Conservation (phyloP, 495 filamentous ascomycete genomes). For the Penicillium flavigenum region DNA sequence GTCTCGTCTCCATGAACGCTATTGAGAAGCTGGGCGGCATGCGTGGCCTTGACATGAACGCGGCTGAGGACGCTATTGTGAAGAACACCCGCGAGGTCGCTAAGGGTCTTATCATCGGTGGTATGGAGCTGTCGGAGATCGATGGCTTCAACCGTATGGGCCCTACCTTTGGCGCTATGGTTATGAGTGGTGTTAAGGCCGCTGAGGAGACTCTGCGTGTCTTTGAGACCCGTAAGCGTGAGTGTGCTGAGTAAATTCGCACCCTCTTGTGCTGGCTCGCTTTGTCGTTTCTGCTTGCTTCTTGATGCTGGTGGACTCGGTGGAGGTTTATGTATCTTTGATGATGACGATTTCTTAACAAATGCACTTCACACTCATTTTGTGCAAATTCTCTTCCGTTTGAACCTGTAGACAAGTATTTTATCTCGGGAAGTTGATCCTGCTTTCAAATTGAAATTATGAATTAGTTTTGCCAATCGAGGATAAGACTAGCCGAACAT, state of each 20-base stretch:
- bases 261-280: neutral
- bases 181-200: conserved; percentile 78
- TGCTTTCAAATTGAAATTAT: conserved; percentile 7
- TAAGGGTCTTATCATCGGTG: conserved; percentile 84
- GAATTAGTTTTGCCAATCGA: conserved; percentile 9
- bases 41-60: conserved; percentile 88
- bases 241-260: conserved; percentile 49
- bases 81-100: conserved; percentile 84
- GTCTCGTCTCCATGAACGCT: conserved; percentile 76
- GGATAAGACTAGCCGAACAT: neutral
- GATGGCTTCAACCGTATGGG: conserved; percentile 88
- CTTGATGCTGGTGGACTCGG: conserved; percentile 8
- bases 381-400: conserved; percentile 6
- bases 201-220: conserved; percentile 79
- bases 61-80: conserved; percentile 86
- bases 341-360: conserved; percentile 11
- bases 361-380: conserved; percentile 29
- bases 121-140: conserved; percentile 89
- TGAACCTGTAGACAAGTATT: neutral
- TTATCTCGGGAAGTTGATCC: neutral
- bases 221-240: conserved; percentile 70
- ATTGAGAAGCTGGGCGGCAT: conserved; percentile 84
- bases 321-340: conserved; percentile 3
- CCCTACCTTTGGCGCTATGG: conserved; percentile 81
- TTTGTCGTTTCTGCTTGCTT: conserved; percentile 4